Evolutionary conservation across 2,329 filamentous ascomycete genomes (phyloP), one percentile per base, ranked within the genome.

Genomic region (Cadophora malorum): DNA sequence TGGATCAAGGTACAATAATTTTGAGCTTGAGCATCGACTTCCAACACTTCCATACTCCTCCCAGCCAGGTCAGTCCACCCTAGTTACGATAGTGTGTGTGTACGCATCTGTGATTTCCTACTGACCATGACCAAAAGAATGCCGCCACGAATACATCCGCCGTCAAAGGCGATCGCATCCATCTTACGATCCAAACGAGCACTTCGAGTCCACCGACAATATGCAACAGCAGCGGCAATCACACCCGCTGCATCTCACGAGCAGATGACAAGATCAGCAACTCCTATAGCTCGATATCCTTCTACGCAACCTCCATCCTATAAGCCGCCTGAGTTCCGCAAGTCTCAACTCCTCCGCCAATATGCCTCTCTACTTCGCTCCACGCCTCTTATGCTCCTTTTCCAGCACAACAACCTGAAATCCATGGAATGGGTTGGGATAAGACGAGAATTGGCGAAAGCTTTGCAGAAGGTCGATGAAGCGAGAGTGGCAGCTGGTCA

Each of bases 221-320:
- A 85, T 76, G 85, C 85, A 63, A 84, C 84, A 72, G 80, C 83
- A 67, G 80, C 84, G 72, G 81, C 81, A 6, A 84, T 84, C 19
- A 83, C 86, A 60, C 71, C 73, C 21, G 69, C 83, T 41, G 80
- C 85, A 12, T 79, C 86, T 58, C 80, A 85, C 65, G 79, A 84
- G 31, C 83, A 85, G 72, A 83, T 82, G 69, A 79, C 79, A 56
- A 76, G 76, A 65, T 80, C 82, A 1, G 77, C 82, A 38, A 65
- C 69, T 19, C 69, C 73, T 2, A 70, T 72, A 61, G 56, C 72
- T 23, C 81, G 82, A 75, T 85, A 83, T 73, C 84, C 86, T 63
- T 78, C 89, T 0, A 91, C 89, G 0, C 94, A 97, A 80, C 95
- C 94, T 2, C 93, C 93, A 4, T 97, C 92, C 65, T 91, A 96